phyloP scores from a whole-genome alignment of 2,329 filamentous ascomycete genomes.

The Hymenoscyphus salicellus region DNA sequence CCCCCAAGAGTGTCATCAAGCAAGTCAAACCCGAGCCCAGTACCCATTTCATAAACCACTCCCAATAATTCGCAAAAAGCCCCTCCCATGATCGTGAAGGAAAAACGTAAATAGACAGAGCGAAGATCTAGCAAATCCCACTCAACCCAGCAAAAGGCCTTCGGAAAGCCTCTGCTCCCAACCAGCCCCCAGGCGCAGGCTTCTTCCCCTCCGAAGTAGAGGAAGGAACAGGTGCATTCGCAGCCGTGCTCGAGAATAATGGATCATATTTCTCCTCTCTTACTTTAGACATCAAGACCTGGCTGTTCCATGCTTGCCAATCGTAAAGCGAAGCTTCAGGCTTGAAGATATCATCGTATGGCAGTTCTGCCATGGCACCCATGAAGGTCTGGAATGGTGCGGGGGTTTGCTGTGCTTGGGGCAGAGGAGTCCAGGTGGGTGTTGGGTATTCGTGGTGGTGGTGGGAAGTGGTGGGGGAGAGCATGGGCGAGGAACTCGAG shows the following conservation, averaged over 20 bases:
- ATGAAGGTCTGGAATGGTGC: constrained; percentile 36
- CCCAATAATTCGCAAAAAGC: background rate
- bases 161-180: constrained; percentile 17
- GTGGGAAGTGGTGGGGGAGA: constrained; percentile 4
- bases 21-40: too few relatives aligned
- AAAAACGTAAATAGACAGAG: background rate
- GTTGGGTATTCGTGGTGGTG: constrained; percentile 27
- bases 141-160: constrained; percentile 19
- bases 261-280: constrained; percentile 33
- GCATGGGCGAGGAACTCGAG: constrained; percentile 2
- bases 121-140: background rate
- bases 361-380: constrained; percentile 33
- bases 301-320: constrained; percentile 34
- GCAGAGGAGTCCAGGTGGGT: constrained; percentile 25
- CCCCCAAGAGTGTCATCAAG: too few relatives aligned
- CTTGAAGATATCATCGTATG: constrained; percentile 36
- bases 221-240: background rate
- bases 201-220: constrained; percentile 20
- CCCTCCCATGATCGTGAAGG: background rate
- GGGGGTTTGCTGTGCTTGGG: constrained; percentile 14
- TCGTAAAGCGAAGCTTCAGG: constrained; percentile 31
- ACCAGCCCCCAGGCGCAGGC: constrained; percentile 11
- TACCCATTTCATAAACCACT: background rate
- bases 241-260: constrained; percentile 8
- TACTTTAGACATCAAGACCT: constrained; percentile 31